Base-by-base conservation (phyloP, 1,284 basidiomycete genomes). In the Irpex lacteus region DNA sequence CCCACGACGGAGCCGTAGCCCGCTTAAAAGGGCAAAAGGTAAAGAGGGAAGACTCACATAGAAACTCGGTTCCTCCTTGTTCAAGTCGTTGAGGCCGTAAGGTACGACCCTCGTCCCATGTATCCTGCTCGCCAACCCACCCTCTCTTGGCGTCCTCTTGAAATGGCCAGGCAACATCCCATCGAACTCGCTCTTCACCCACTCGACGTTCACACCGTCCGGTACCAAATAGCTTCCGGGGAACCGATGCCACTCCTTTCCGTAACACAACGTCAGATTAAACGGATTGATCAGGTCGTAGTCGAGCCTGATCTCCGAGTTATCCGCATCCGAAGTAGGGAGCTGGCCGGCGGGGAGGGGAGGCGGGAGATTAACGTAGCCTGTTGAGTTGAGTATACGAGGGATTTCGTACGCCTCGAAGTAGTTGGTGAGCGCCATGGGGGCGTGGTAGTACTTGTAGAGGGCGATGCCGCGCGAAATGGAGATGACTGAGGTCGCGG, bases 221-320 rank as follows among this genome's bases (percentile, higher is more conserved):
- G 97, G 96, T 18, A 98, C 84, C 58, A 97, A 85, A 77, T 93
- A 98, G 74, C 92, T 91, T 1, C 92, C 87, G 0, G 96, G 95
- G 82, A 96, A 99, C 13, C 97, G 85, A 74, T 98, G 83, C 98
- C 98, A 99, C 77, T 99, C 97, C 73, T 96, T 94, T 38, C 91
- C 95, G 62, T 93, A 84, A 78, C 98, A 99, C 1, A 99, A 74
- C n/a, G 82, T 87, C 63, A 97, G 75, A 63, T 88, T 85, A 69
- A 96, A 86, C n/a, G 85, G 79, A 62, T 82, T 81, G 69, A 98
- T 80, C 0, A 86, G 86, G 1, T 86, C 76, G 47, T 93, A 81
- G 73, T 96, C 91, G 67, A 94, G 84, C 64, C 83, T 83, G 19
- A 84, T 84, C 15, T 75, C 75, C 52, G 90, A 84, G 6, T 85